Conservation (phyloP, 2,329 filamentous ascomycete species). For the Pseudopithomyces chartarum region DNA sequence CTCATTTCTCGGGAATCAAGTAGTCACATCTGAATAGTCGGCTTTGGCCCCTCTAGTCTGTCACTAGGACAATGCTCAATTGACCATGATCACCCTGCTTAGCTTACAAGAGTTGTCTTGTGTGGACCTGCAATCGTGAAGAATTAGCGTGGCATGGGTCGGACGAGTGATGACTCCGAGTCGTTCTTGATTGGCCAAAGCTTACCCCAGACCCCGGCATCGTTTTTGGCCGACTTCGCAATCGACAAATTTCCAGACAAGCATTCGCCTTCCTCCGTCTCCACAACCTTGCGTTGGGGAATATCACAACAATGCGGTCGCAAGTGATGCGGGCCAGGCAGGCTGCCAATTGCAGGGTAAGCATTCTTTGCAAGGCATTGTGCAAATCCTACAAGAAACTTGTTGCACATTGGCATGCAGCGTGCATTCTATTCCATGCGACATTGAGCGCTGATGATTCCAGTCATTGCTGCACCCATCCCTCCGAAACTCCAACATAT, state of each 20-base stretch:
- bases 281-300: slow-evolving; percentile 23
- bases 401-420: not conserved
- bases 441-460: slow-evolving; percentile 1
- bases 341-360: slow-evolving; percentile 39
- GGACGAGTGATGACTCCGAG: slow-evolving; percentile 14
- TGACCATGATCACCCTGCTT: not conserved
- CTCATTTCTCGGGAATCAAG: slow-evolving; percentile 12
- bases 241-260: slow-evolving; percentile 32
- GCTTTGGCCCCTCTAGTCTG: not conserved
- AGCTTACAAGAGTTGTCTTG: not conserved
- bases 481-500: slow-evolving; percentile 18
- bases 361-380: slow-evolving; percentile 9
- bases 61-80: not conserved
- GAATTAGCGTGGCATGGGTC: not conserved
- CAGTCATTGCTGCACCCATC: slow-evolving; percentile 33
- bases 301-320: slow-evolving; percentile 37
- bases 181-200: slow-evolving; percentile 29
- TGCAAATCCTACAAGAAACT: not conserved
- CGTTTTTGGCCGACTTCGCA: slow-evolving; percentile 31
- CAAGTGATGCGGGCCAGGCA: slow-evolving; percentile 38
- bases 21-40: slow-evolving; percentile 1
- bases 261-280: slow-evolving; percentile 17
- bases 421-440: not conserved
- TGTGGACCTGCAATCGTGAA: not conserved
- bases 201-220: slow-evolving; percentile 24